Base-by-base conservation (phyloP, 176 grass and related monocot species). In the Aegilops umbellulata region DNA sequence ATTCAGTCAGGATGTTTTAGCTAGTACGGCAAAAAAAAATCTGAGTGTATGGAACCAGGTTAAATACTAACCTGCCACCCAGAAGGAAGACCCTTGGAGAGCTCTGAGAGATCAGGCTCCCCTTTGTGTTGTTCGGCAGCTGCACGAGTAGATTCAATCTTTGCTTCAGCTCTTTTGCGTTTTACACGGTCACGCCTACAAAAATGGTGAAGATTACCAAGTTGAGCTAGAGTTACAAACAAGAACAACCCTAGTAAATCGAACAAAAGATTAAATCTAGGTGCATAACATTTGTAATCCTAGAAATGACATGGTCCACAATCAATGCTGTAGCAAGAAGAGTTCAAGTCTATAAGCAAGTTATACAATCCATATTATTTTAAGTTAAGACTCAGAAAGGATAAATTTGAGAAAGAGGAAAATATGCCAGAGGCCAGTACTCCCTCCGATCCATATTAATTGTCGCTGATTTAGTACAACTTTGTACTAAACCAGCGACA, bases 151-250 rank as follows among this genome's bases (percentile, higher is more conserved):
- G 64, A 42, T 19, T 83, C 71, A 0, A 44, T 69, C 70, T 88
- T 94, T 34, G 78, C 77, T 77, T 87, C 81, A 38, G 74, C 73
- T 90, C 95, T 98, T 72, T 88, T 90, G 70, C 89, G 88, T 92
- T 95, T 98, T 44, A 98, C 88, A 34, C 91, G 90, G 67, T 95
- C 90, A 65, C 91, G 92, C 95, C 95, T 95, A 78, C 79, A 92
- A 76, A 78, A 71, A 35, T 42, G 49, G 41, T 82, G 75, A 41
- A 42, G 42, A 17, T 84, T 25, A 29, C 23, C 42, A 17, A 17
- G 8, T 75, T 49, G 38, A 51, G 69, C 25, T 73, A 55, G 4
- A 9, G 74, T 76, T 20, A 70, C 67, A 63, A n/a, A 19, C 29
- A 20, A 84, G 44, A 79, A 63, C 13, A 8, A 53, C 22, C 55